A percentile compares a stretch with the other conserved stretches of the same genome.
Evolutionary conservation across 176 grass and related monocot genomes (phyloP).

Genomic region (barley (Hordeum vulgare)): MorexV3_pseudomolecules_assembly NC_058521.1:568222972-568223471

Average conservation of each 20-base stretch:
- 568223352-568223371: not conserved
- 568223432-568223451: not conserved
- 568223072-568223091: conserved; percentile 28
- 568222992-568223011: conserved; percentile 65
- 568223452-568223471: not conserved
- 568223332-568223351: too few relatives aligned
- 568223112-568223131: conserved; percentile 22
- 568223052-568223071: not conserved
- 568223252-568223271: conserved; percentile 98
- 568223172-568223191: conserved; percentile 69
- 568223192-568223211: conserved; percentile 84
- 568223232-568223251: conserved; percentile 77
- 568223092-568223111: conserved; percentile 24
- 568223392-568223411: not conserved
- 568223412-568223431: not conserved
- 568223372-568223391: not conserved
- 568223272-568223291: conserved; percentile 81
- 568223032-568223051: not conserved
- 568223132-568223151: conserved; percentile 22
- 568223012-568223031: not conserved
- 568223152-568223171: conserved; percentile 79
- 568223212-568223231: conserved; percentile 97
- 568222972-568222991: conserved; percentile 47
- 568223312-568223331: not conserved
- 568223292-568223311: conserved; percentile 78